Base-by-base conservation (phyloP, 1,139 yeast species). In the Sugiyamaella paludigena region DNA sequence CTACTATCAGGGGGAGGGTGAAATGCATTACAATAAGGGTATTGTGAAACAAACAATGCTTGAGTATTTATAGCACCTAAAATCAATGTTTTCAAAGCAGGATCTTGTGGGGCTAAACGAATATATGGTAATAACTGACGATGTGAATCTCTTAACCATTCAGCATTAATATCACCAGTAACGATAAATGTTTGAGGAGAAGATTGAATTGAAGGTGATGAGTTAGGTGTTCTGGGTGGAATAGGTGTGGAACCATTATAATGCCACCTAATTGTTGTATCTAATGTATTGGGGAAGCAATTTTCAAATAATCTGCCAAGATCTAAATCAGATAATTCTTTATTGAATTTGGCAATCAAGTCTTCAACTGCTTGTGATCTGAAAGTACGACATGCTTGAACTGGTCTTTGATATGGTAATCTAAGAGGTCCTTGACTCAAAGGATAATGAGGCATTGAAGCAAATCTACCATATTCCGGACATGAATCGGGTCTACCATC, bases 21-120 rank as follows among this genome's bases (percentile, higher is more conserved):
- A 71, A 87, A 88, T 0, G 96, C 96, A 65, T 88, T 88, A 68
- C 96, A 88, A 65, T 86, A 88, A 0, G 96, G 95, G 7, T 84
- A 77, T 33, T 70, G 71, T 31, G 70, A 58, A 12, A 88, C 72
- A 59, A 77, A 86, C 26, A 74, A 69, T 0, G 88, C 85, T 64
- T 88, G 96, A 19, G 89, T 86, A 53, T 81, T 78, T 48, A 88
- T 85, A 1, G 96, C 95, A 4, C 96, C 96, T 50, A 71, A 72
- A 36, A 88, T 75, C 61, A 88, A 67, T 35, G 72, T 71, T 53
- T 71, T 66, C 48, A 88, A 71, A 2, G 63, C 58, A 0, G 67
- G 59, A 57, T 85, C 94, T 40, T 71, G 68, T 24, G 79, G 66
- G 19, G 63, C 58, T 34, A 87, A 73, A 3, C 80, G 80, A 56